Evolutionary conservation across 495 filamentous ascomycete genomes (phyloP).

Genomic region (Penicillium turbatum): DNA sequence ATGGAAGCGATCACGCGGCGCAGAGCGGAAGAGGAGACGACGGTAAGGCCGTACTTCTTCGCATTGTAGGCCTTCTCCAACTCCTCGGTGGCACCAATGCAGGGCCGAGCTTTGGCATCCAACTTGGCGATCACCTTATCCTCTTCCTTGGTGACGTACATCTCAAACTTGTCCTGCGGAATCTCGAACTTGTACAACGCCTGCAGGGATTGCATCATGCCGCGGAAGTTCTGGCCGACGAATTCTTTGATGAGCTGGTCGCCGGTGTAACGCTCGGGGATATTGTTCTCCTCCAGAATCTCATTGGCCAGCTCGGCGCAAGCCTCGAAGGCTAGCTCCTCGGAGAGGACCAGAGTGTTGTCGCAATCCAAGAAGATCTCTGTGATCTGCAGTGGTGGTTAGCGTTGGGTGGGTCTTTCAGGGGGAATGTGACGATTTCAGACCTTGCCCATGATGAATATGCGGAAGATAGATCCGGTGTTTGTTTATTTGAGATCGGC

Average conservation of each 20-base stretch:
- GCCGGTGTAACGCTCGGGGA: slow-evolving; percentile 72
- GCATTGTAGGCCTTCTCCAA: slow-evolving; percentile 59
- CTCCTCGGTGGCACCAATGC: slow-evolving; percentile 66
- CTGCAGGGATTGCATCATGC: slow-evolving; percentile 76
- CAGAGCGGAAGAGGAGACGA: slow-evolving; percentile 77
- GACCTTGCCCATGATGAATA: slow-evolving; percentile 46
- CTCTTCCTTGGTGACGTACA: slow-evolving; percentile 75
- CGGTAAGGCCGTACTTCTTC: slow-evolving; percentile 70
- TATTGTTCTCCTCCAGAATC: slow-evolving; percentile 65
- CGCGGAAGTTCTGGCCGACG: slow-evolving; percentile 94
- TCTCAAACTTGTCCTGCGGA: slow-evolving; percentile 61
- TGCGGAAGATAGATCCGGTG: slow-evolving; percentile 9
- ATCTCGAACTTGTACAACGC: slow-evolving; percentile 72
- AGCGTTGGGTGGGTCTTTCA: slow-evolving; percentile 14
- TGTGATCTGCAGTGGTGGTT: slow-evolving; percentile 54
- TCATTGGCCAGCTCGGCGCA: slow-evolving; percentile 92
- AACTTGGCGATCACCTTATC: slow-evolving; percentile 82
- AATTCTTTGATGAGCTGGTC: slow-evolving; percentile 78
- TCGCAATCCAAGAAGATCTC: slow-evolving; percentile 94
- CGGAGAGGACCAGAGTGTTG: slow-evolving; percentile 94
- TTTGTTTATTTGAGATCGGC: slow-evolving; percentile 1
- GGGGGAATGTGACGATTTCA: slow-evolving; percentile 1
- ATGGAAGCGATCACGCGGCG: slow-evolving; percentile 74
- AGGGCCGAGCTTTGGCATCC: slow-evolving; percentile 61
- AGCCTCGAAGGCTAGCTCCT: slow-evolving; percentile 88